Evolutionary conservation across 1,139 yeast species (phyloP).

Genomic region (Magnusiomyces tetraspermus): DNA sequence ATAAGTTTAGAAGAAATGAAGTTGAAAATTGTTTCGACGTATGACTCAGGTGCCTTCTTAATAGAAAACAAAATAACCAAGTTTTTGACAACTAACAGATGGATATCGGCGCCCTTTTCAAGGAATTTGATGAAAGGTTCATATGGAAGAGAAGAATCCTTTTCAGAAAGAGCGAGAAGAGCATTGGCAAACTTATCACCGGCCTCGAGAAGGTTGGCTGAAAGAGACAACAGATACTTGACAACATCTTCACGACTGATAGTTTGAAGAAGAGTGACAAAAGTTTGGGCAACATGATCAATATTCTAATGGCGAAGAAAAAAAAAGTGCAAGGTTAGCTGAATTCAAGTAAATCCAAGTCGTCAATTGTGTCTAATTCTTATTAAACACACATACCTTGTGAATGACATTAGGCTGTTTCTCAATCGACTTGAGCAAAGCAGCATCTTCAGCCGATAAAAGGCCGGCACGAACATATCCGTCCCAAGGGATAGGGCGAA

Average conservation of each 20-base stretch:
- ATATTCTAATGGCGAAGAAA: slow-evolving; percentile 30
- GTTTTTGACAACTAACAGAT: slow-evolving; percentile 30
- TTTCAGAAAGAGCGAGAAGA: slow-evolving; percentile 38
- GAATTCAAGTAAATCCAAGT: neutral
- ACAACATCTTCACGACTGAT: slow-evolving; percentile 57
- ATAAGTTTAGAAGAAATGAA: slow-evolving; percentile 39
- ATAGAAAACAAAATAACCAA: slow-evolving; percentile 26
- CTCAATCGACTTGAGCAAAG: slow-evolving; percentile 56
- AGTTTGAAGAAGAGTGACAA: slow-evolving; percentile 48
- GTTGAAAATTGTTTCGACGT: slow-evolving; percentile 38
- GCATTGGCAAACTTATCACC: slow-evolving; percentile 41
- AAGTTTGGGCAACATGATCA: slow-evolving; percentile 47
- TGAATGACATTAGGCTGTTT: slow-evolving; percentile 33
- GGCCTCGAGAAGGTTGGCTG: slow-evolving; percentile 48
- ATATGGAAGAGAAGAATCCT: slow-evolving; percentile 44
- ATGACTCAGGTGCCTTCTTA: slow-evolving; percentile 20
- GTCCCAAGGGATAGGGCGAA: slow-evolving; percentile 88
- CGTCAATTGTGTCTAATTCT: no score
- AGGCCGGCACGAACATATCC: slow-evolving; percentile 73
- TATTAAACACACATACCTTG: slow-evolving; percentile 14
- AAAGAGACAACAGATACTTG: slow-evolving; percentile 60
- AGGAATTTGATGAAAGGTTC: slow-evolving; percentile 48
- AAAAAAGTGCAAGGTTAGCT: slow-evolving; percentile 15
- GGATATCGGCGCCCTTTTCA: slow-evolving; percentile 33
- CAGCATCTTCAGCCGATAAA: slow-evolving; percentile 57